phyloP scores from a whole-genome alignment of 208 protist genomes.

The Leishmania arabica region DNA sequence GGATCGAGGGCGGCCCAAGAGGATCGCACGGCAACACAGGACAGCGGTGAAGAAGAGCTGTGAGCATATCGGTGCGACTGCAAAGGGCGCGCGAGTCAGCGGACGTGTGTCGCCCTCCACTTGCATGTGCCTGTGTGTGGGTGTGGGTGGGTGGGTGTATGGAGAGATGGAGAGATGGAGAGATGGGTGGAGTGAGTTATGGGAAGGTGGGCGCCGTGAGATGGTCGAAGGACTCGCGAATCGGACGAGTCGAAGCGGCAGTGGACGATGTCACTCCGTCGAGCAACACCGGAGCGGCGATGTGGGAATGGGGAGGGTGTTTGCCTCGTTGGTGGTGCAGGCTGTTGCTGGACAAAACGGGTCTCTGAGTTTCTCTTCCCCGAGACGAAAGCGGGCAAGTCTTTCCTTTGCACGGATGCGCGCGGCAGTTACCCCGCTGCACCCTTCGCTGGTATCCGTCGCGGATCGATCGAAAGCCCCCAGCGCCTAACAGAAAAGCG shows the following conservation, averaged over 20 bases:
- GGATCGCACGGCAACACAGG: background rate
- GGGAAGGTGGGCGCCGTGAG: background rate
- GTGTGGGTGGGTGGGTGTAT: no score
- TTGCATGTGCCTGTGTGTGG: background rate
- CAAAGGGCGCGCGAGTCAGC: background rate
- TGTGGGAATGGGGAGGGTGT: background rate
- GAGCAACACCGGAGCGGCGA: background rate
- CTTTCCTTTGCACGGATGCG: background rate
- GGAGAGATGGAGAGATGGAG: no score
- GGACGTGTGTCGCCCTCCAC: no score
- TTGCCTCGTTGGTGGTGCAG: background rate
- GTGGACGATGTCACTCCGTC: background rate
- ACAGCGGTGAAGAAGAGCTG: background rate
- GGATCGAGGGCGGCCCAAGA: no score
- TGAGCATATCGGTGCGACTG: background rate
- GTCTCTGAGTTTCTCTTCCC: no score
- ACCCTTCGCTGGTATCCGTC: background rate
- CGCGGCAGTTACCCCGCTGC: background rate
- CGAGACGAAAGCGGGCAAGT: background rate
- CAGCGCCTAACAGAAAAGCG: background rate
- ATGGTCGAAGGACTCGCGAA: background rate
- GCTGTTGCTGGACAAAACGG: background rate
- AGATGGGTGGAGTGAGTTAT: no score
- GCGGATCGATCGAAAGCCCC: background rate
- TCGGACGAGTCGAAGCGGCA: background rate